Evolutionary conservation across 176 grass and related monocot species (phyloP), one percentile per base, ranked within the genome.

Genomic region (Puya raimondii): DNA sequence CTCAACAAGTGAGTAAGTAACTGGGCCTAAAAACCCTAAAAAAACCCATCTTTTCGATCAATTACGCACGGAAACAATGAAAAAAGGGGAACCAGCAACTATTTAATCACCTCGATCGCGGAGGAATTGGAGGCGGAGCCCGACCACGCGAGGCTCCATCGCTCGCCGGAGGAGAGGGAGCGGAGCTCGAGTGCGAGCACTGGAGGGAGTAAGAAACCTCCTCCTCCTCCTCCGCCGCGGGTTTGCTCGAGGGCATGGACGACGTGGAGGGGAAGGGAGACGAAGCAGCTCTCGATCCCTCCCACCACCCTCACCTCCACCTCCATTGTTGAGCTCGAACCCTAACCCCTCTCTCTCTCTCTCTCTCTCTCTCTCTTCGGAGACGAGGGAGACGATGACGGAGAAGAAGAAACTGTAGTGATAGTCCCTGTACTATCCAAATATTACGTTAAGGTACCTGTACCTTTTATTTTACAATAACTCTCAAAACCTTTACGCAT

Each of bases 111-210:
- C 93, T 97, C 93, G 71, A 92, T 83, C 51, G 81, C 82, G 17
- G 61, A 50, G 70, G 93, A 87, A 11, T 51, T 72, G 49, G 93
- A 92, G n/a, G 84, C 79, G 9, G 86, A 83, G 70, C 86, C 89
- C 51, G 93, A 92, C 93, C 93, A 97, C 15, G 89, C 86, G 51
- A 97, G 70, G 80, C 81, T 86, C 89, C 94, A 97, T 12, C 74
- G 80, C 1, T 26, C 80, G 27, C 75, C 74, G 66, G 71, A 80
- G 59, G 78, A 66, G 64, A 73, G 29, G 11, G 70, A 72, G 69
- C 71, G 78, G 68, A 97, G 82, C 47, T 97, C 80, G 67, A 97
- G 82, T 11, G 86, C 86, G 54, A 97, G 89, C 27, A 97, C 74
- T 11, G 94, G 82, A 52, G 89, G 94, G 65, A 97, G 85, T 64